A percentile compares a stretch with the other conserved stretches of the same genome.
Evolutionary conservation across 371 early-diverging fungal species (phyloP).

Genomic region (Funneliformis caledonium): DNA sequence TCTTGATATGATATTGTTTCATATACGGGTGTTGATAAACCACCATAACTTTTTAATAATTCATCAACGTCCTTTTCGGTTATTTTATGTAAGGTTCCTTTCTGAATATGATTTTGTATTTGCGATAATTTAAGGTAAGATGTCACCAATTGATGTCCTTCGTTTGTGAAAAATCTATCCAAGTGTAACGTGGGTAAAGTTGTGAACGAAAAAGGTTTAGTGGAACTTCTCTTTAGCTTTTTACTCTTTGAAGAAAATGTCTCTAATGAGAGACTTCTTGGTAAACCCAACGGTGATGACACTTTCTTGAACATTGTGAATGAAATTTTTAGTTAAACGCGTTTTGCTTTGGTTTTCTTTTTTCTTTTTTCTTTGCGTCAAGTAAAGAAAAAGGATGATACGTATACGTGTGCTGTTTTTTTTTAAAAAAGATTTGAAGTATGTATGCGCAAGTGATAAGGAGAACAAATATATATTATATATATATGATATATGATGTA

Average conservation of each 20-base stretch:
- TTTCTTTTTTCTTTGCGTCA: not conserved
- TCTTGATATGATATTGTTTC: constrained; percentile 10
- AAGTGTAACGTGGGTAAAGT: not conserved
- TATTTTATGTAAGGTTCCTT: constrained; percentile 18
- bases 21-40: not conserved
- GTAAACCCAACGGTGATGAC: not conserved
- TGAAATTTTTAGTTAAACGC: not conserved
- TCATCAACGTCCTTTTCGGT: constrained; percentile 24
- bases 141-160: constrained; percentile 17
- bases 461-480: too few species aligned
- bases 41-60: constrained; percentile 1
- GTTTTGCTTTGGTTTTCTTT: not conserved
- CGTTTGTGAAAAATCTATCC: constrained; percentile 19
- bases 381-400: not conserved
- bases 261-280: not conserved
- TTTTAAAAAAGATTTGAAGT: too few species aligned
- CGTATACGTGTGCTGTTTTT: too few species aligned
- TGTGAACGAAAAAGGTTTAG: not conserved
- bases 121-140: constrained; percentile 3
- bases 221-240: not conserved
- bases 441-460: too few species aligned
- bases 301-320: not conserved
- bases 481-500: too few species aligned
- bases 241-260: not conserved
- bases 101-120: constrained; percentile 21